Conservation (phyloP, 2,329 filamentous ascomycete genomes). For the Aspergillus ochraceoroseus region DNA sequence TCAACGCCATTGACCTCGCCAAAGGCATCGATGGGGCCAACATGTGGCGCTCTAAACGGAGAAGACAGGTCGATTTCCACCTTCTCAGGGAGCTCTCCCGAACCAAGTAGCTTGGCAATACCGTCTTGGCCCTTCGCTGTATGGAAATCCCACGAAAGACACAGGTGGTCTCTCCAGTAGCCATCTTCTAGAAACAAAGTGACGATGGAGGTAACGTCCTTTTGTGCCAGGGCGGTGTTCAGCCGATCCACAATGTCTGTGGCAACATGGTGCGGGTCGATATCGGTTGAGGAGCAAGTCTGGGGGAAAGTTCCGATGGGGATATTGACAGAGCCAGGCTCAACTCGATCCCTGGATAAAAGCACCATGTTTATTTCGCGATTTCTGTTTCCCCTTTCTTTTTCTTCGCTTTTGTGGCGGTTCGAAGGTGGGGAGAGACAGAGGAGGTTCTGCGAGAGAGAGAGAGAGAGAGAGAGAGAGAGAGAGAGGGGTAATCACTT, state of each 20-base stretch:
- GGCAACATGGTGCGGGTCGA: constrained; percentile 40
- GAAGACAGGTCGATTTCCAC: constrained; percentile 39
- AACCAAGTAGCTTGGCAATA: constrained; percentile 34
- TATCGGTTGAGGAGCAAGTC: constrained; percentile 30
- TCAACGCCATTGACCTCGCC: constrained; percentile 52
- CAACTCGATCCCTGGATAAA: constrained; percentile 42
- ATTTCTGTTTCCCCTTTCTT: background rate
- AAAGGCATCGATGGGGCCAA: constrained; percentile 47
- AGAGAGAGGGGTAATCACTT: too few relatives aligned
- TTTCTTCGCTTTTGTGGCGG: background rate
- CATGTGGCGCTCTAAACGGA: constrained; percentile 43
- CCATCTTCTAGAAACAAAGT: constrained; percentile 49
- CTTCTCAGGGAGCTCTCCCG: constrained; percentile 43
- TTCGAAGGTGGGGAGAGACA: background rate
- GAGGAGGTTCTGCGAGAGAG: background rate
- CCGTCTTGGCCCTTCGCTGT: constrained; percentile 48
- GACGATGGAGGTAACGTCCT: constrained; percentile 34
- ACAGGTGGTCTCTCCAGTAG: constrained; percentile 58
- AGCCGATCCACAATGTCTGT: constrained; percentile 36
- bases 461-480: too few relatives aligned
- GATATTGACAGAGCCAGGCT: constrained; percentile 54
- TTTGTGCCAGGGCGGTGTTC: constrained; percentile 37
- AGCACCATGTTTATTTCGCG: constrained; percentile 12
- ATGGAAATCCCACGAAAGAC: constrained; percentile 52
- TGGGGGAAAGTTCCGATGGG: constrained; percentile 43